Base-by-base conservation (phyloP, 805 yeast genomes). In the Yarrowia sp. region DNA sequence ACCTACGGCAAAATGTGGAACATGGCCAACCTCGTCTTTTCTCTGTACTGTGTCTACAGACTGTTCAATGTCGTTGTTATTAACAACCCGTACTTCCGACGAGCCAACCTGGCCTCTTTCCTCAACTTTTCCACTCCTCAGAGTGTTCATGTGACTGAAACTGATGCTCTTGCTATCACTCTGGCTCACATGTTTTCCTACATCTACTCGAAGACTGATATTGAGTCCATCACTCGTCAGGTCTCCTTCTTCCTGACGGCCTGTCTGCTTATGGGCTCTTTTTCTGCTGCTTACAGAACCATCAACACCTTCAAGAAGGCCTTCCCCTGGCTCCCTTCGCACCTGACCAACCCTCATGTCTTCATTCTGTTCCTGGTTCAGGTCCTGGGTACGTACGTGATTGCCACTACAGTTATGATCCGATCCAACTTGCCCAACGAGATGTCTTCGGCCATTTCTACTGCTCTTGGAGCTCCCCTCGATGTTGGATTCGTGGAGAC, bases 21-120 rank as follows among this genome's bases (percentile, higher is more conserved):
- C 12, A 42, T 70, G 19, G 68, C 74, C 12, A 78, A 76, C 69
- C 70, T 72, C 8, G 68, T 74, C 9, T 80, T 80, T 68, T 75
- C 82, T 9, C 46, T 76, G 9, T 80, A 80, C 74, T 80, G 83
- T 68, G 71, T 80, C 12, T 80, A 80, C 73, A 72, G 82, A n/a
- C 74, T 80, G 14, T 46, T 74, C 61, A 79, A 74, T 65, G 74
- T 77, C 14, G 71, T 74, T 36, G 56, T 76, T 14, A 53, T 76
- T 24, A 70, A 76, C 19, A 76, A 76, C 67, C 77, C 78, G 1
- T 69, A 74, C 36, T 55, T 68, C 42, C 20, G 52, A 20, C 43
- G 38, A 47, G 64, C 47, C 20, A 30, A 47, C 34, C 56, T 40
- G 38, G 34, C 50, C 1, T 69, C 71, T 5, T 40, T 49, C 30